Evolutionary conservation across 2,329 filamentous ascomycete genomes (phyloP).

Genomic region (Aureobasidium sp.): DNA sequence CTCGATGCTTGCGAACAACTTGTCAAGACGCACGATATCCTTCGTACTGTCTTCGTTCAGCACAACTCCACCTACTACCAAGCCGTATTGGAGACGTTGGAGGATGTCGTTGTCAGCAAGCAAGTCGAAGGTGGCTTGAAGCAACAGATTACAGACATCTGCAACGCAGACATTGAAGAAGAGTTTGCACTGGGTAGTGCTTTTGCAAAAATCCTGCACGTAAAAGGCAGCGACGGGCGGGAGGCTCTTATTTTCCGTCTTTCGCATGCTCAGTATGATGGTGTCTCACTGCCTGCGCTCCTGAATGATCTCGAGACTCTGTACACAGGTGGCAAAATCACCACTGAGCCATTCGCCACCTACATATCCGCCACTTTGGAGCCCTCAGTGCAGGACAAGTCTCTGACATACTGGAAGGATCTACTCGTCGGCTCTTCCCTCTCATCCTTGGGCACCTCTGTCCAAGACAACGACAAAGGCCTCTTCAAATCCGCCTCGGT

Average conservation of each 20-base stretch:
- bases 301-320: constrained; percentile 45
- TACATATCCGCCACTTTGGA: constrained; percentile 6
- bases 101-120: constrained; percentile 24
- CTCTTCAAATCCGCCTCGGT: constrained; percentile 29
- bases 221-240: constrained; percentile 20
- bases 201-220: constrained; percentile 18
- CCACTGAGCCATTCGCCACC: background rate
- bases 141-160: constrained; percentile 10
- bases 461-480: constrained; percentile 19
- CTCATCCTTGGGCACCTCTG: constrained; percentile 16
- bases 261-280: constrained; percentile 31
- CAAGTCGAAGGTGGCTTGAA: constrained; percentile 14
- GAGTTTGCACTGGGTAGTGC: constrained; percentile 15
- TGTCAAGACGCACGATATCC: constrained; percentile 40
- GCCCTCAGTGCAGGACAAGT: background rate
- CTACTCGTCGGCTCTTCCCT: constrained; percentile 50
- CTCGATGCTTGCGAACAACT: constrained; percentile 45
- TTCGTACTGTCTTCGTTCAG: constrained; percentile 46
- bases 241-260: constrained; percentile 23
- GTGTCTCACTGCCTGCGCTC: constrained; percentile 45
- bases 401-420: constrained; percentile 49
- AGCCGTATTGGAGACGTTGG: constrained; percentile 32
- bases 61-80: constrained; percentile 35
- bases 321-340: constrained; percentile 16
- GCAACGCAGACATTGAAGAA: constrained; percentile 12